A percentile compares a stretch with the other conserved stretches of the same genome.
Conservation (phyloP, 768 basidiomycete species). For the Lenzites betulinus region DNA sequence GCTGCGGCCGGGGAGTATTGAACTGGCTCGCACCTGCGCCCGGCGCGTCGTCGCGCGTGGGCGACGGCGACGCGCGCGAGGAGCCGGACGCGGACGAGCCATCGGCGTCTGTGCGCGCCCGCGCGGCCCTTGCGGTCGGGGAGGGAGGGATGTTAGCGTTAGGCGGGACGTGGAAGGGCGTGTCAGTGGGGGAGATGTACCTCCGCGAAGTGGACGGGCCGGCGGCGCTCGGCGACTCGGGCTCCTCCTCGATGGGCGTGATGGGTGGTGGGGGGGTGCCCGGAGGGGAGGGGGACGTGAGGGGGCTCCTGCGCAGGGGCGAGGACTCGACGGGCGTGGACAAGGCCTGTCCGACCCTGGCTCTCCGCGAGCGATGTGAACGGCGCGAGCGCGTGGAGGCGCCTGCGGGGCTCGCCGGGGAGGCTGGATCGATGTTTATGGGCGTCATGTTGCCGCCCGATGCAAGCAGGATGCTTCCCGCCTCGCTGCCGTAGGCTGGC, state of each 20-base stretch:
- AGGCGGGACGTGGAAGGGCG: constrained; percentile 58
- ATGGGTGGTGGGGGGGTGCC: constrained; percentile 63
- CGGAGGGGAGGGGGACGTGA: constrained; percentile 47
- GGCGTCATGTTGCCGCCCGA: constrained; percentile 60
- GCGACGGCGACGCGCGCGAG: constrained; percentile 55
- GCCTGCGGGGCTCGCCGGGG: constrained; percentile 46
- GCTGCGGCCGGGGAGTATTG: constrained; percentile 69
- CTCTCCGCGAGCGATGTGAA: constrained; percentile 61
- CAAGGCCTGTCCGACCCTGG: constrained; percentile 44
- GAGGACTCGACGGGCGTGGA: constrained; percentile 57
- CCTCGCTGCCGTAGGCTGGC: constrained; percentile 96
- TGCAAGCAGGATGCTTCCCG: constrained; percentile 93
- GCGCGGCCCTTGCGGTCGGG: constrained; percentile 30
- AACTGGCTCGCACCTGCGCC: constrained; percentile 85
- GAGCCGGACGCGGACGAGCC: constrained; percentile 33
- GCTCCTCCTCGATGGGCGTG: constrained; percentile 73
- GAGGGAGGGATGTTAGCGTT: constrained; percentile 51
- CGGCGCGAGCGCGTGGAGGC: constrained; percentile 55
- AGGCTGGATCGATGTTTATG: constrained; percentile 37
- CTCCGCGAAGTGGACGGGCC: constrained; percentile 48
- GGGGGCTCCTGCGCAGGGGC: constrained; percentile 58
- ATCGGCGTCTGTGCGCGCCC: constrained; percentile 34
- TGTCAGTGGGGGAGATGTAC: constrained; percentile 65
- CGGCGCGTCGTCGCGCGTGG: constrained; percentile 44
- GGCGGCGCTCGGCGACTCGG: constrained; percentile 46